Evolutionary conservation across 331 rosid species (phyloP).

Genomic region (Malus hybrid): DNA sequence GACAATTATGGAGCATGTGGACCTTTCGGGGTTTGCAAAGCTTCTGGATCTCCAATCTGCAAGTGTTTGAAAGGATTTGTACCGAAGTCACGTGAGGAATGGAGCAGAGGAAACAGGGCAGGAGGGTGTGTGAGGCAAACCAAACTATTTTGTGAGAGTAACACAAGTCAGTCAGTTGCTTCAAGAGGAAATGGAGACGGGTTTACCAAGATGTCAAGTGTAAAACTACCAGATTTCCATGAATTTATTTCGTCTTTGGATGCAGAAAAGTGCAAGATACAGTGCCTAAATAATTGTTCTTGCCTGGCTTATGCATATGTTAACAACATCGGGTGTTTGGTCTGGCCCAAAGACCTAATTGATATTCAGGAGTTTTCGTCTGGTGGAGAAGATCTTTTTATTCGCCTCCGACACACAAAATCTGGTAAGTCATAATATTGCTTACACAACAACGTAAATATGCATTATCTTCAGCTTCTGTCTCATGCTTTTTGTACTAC

Average conservation of each 20-base stretch:
- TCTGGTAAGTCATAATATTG: neutral
- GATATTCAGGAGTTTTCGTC: neutral
- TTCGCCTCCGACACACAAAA: slow-evolving; percentile 9
- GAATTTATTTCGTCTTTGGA: neutral
- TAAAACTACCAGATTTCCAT: slow-evolving; percentile 12
- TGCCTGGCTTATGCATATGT: slow-evolving; percentile 9
- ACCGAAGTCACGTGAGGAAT: slow-evolving; percentile 42
- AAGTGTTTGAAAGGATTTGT: slow-evolving; percentile 41
- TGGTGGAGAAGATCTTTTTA: slow-evolving; percentile 7
- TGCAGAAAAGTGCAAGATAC: neutral
- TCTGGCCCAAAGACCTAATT: slow-evolving; percentile 3
- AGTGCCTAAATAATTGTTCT: slow-evolving; percentile 7
- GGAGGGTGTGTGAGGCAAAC: slow-evolving; percentile 61
- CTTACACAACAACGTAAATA: neutral
- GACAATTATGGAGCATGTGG: slow-evolving; percentile 55
- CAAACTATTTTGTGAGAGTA: slow-evolving; percentile 9
- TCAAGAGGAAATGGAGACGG: neutral
- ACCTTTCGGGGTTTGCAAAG: slow-evolving; percentile 44
- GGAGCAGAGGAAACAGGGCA: slow-evolving; percentile 61
- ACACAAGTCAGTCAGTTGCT: neutral
- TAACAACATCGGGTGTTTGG: slow-evolving; percentile 5
- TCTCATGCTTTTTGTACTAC: neutral
- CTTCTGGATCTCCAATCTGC: slow-evolving; percentile 48
- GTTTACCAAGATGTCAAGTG: neutral
- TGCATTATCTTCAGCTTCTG: neutral